These are phyloP conservation scores for Aegle marmelos DNA, from an alignment of 345 rosid species.

Conservation along the genomic window DNA sequence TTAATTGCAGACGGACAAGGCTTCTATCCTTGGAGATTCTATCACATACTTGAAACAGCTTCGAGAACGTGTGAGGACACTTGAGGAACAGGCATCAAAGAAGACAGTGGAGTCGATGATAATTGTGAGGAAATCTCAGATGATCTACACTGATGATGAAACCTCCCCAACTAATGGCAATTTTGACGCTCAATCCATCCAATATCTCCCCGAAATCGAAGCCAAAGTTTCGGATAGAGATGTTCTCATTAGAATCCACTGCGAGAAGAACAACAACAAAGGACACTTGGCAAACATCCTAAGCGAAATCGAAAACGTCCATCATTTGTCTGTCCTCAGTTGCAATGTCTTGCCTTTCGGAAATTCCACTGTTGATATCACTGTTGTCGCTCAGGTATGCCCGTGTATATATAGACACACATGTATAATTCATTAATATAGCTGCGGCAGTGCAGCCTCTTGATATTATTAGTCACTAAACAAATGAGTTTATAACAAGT, in stretches of 20 bases:
- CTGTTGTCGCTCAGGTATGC: conserved; percentile 64
- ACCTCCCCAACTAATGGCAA: conserved; percentile 34
- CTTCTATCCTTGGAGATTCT: conserved; percentile 67
- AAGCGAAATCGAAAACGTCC: conserved; percentile 41
- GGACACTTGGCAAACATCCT: conserved; percentile 40
- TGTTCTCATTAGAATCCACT: conserved; percentile 60
- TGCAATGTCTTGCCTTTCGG: conserved; percentile 59
- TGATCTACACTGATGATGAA: conserved; percentile 40
- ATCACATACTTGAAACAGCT: conserved; percentile 58
- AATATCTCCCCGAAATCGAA: conserved; percentile 60
- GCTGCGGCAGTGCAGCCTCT: too few species aligned
- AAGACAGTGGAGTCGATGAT: conserved; percentile 48
- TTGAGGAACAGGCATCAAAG: conserved; percentile 52
- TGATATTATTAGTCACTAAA: too few species aligned
- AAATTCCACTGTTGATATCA: conserved; percentile 50
- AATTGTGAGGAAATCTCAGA: conserved; percentile 49
- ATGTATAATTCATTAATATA: too few species aligned
- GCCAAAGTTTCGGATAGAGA: conserved; percentile 53
- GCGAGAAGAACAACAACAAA: conserved; percentile 51
- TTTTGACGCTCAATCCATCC: conserved; percentile 19
- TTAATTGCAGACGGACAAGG: conserved; percentile 54
- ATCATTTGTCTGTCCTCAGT: conserved; percentile 39
- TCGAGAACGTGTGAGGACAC: conserved; percentile 56
- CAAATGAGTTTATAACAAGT: too few species aligned
- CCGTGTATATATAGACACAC: too few species aligned